Evolutionary conservation across 805 yeast genomes (phyloP), one percentile per base, ranked within the genome.

Genomic region (Candida dajiaensis): DNA sequence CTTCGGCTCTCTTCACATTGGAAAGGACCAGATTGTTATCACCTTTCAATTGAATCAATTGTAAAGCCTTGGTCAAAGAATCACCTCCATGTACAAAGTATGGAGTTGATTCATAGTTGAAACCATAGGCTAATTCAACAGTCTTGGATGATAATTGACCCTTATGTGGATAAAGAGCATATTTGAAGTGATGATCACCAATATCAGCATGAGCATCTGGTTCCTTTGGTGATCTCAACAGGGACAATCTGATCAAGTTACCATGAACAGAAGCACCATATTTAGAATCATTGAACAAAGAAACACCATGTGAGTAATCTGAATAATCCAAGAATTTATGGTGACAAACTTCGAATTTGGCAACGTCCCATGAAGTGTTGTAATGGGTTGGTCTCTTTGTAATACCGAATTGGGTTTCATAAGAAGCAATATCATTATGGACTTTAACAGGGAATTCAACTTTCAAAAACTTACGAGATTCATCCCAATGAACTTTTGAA

Each of bases 151-250:
- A 72, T 42, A 92, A 69, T 0, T 76, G 66, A 4, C 96, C 96
- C 19, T 60, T 55, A 64, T 92, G 99, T 5, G 98, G 97, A 48
- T 78, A 76, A 33, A 92, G 66, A 0, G 95, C 95, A 65, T 90
- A 94, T 50, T 80, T 80, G 69, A 94, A 85, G 47, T 70, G 71
- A 65, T 92, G 99, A 8, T 58, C 51, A 3, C 97, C 98, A 86
- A 94, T 89, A 64, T 92, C 99, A 9, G 98, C 97, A 61, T 80
- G 74, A 9, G 83, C 90, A 73, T 92, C 99, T 0, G 99, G 99
- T 19, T 89, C 86, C 66, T 94, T 92, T 26, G 99, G 89, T 13
- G 97, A 80, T 61, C 99, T 81, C 58, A 92, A 69, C 50, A 94
- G 69, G 1, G 96, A 87, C 42, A 94, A 71, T 41, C 97, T 80